These are phyloP conservation scores for Sordariomycetes sp. DNA, from an alignment of 2,329 filamentous ascomycete genomes.

Conservation along the genomic window DNA sequence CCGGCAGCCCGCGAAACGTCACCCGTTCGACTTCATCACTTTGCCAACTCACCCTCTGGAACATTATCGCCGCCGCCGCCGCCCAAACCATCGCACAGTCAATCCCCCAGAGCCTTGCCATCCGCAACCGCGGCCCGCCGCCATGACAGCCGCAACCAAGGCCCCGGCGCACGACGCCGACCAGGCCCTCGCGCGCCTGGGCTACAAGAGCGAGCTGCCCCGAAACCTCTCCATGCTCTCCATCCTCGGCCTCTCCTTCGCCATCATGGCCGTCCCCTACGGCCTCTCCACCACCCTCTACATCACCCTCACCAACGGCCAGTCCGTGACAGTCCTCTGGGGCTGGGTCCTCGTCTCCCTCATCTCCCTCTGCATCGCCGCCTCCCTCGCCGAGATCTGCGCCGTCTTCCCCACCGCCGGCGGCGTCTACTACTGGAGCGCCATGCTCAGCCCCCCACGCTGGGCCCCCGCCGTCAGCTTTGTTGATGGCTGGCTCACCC, in stretches of 20 bases:
- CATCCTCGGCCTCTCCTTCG: constrained; percentile 67
- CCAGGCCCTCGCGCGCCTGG: constrained; percentile 51
- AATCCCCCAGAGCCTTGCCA: too few species aligned
- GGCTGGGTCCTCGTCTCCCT: constrained; percentile 57
- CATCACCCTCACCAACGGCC: constrained; percentile 57
- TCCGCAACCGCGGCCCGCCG: too few species aligned
- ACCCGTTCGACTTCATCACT: too few species aligned
- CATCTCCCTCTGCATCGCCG: constrained; percentile 61
- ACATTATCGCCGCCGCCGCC: neutral
- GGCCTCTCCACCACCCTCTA: constrained; percentile 59
- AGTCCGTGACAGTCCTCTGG: constrained; percentile 61
- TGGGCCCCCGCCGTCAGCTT: neutral
- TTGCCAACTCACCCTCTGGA: neutral
- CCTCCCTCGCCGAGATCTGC: constrained; percentile 63
- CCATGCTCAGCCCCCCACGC: neutral
- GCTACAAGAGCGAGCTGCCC: constrained; percentile 55
- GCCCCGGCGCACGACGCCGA: constrained; percentile 37
- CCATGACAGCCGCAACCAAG: neutral
- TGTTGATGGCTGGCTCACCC: constrained; percentile 55
- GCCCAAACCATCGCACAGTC: too few species aligned
- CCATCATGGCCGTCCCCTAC: constrained; percentile 64
- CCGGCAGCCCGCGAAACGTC: too few species aligned
- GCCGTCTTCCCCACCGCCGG: constrained; percentile 65
- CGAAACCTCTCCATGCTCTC: constrained; percentile 57
- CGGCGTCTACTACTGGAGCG: constrained; percentile 25